Conservation (phyloP, 169 alveolate genomes). For the Miamiensis avidus region DNA sequence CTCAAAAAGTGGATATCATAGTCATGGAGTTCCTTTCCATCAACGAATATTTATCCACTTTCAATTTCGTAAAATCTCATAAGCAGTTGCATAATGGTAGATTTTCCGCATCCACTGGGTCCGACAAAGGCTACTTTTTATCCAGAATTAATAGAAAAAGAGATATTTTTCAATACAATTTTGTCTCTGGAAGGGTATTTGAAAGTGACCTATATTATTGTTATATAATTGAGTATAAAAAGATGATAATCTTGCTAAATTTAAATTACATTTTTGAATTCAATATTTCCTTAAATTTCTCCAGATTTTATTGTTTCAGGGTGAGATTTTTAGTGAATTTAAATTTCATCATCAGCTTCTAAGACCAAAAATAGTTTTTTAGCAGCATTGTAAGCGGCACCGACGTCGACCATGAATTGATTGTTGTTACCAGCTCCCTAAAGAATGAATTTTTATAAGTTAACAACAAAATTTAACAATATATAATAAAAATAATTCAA, state of each 20-base stretch:
- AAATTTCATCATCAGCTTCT: conserved; percentile 47
- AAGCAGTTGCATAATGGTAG: conserved; percentile 63
- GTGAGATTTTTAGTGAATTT: conserved; percentile 26
- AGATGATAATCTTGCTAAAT: too few species aligned
- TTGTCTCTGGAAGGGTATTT: conserved; percentile 45
- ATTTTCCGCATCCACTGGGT: conserved; percentile 80
- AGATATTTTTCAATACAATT: conserved; percentile 45
- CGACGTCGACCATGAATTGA: conserved; percentile 52
- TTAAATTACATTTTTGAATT: conserved; percentile 31
- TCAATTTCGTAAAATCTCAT: conserved; percentile 73
- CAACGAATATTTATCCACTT: conserved; percentile 63
- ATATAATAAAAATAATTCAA: too few species aligned
- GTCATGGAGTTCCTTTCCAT: conserved; percentile 61
- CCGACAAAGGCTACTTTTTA: conserved; percentile 71
- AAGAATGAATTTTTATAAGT: too few species aligned
- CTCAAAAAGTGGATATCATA: conserved; percentile 60
- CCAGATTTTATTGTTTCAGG: conserved; percentile 10
- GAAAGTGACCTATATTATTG: too few species aligned
- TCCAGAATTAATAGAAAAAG: conserved; percentile 58
- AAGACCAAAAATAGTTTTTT: conserved; percentile 48
- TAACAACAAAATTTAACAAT: too few species aligned
- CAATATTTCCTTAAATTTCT: conserved; percentile 42
- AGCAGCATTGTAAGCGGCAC: conserved; percentile 52
- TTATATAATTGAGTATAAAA: too few species aligned
- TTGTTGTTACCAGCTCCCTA: conserved; percentile 54